These are phyloP conservation scores for Balakata baccata DNA, from an alignment of 345 rosid genomes.

Conservation along the genomic window DNA sequence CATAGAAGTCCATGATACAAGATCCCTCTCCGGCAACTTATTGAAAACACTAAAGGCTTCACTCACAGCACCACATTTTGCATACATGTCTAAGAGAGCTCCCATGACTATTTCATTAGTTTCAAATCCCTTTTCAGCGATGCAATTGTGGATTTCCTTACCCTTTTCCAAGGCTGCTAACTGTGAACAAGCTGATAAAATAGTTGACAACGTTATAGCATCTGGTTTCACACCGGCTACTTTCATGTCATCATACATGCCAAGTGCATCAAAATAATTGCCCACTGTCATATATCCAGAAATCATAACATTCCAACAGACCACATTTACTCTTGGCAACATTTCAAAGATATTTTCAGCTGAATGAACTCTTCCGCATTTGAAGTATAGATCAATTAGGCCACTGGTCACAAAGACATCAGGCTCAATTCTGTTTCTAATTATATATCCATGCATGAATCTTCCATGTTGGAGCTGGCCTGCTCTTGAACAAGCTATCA, in stretches of 20 bases:
- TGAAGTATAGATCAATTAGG: conserved; percentile 59
- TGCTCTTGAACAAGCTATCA: conserved; percentile 61
- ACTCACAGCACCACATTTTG: conserved; percentile 77
- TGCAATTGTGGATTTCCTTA: conserved; percentile 47
- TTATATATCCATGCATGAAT: conserved; percentile 49
- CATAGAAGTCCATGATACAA: conserved; percentile 71
- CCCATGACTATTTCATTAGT: conserved; percentile 53
- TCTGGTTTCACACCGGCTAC: conserved; percentile 47
- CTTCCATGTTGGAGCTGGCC: conserved; percentile 50
- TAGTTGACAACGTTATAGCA: conserved; percentile 52
- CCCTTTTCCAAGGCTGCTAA: conserved; percentile 67
- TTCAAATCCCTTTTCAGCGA: conserved; percentile 34
- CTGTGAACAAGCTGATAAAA: conserved; percentile 64
- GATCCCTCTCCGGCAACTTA: conserved; percentile 49
- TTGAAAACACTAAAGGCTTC: conserved; percentile 46
- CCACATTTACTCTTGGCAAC: conserved; percentile 27
- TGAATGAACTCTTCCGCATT: conserved; percentile 45
- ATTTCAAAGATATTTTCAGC: conserved; percentile 52
- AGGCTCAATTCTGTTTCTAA: conserved; percentile 35
- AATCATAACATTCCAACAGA: conserved; percentile 66
- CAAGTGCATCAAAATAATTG: conserved; percentile 49
- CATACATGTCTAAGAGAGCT: conserved; percentile 77
- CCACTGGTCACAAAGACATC: conserved; percentile 42
- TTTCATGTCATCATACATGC: conserved; percentile 41
- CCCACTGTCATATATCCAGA: conserved; percentile 54